Percentiles rank a stretch among this genome's conserved stretches.
Conservation (phyloP, 331 rosid species). For the Acacia concinna region DNA sequence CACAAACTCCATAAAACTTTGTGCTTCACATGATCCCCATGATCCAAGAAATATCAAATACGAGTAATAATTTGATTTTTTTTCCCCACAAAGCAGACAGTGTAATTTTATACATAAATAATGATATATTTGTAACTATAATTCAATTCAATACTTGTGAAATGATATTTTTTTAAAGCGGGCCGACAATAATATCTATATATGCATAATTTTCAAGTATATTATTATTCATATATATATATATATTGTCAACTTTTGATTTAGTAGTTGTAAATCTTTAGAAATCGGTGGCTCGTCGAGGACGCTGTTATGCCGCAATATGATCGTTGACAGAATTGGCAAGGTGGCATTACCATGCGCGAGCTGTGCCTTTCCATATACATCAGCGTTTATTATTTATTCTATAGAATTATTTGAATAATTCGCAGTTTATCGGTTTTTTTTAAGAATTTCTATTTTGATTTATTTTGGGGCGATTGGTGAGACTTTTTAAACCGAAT, state of each 20-base stretch:
- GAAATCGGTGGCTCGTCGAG: conserved; percentile 9
- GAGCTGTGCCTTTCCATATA: conserved; percentile 10
- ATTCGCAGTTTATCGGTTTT: conserved; percentile 1
- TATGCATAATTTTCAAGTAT: not conserved
- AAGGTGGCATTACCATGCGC: conserved; percentile 5
- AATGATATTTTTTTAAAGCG: not conserved
- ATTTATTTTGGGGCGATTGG: conserved; percentile 4
- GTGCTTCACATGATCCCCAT: conserved; percentile 43
- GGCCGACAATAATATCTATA: not conserved
- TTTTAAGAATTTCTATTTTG: not conserved
- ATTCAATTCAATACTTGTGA: not conserved
- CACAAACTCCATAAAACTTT: conserved; percentile 5
- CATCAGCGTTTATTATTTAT: not conserved
- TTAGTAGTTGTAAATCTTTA: not conserved
- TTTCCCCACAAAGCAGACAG: not conserved
- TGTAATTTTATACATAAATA: too few species aligned
- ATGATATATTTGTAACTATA: too few species aligned
- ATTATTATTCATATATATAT: too few species aligned
- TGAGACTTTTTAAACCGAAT: conserved; percentile 6
- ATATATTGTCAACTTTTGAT: not conserved
- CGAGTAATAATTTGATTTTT: not conserved
- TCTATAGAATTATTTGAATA: conserved; percentile 2
- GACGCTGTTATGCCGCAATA: conserved; percentile 4
- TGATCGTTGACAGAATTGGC: not conserved
- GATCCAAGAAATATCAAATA: conserved; percentile 37